Evolutionary conservation across 1,284 basidiomycete species (phyloP), one percentile per base, ranked within the genome.

Genomic region (Cutaneotrichosporon sp.): DNA sequence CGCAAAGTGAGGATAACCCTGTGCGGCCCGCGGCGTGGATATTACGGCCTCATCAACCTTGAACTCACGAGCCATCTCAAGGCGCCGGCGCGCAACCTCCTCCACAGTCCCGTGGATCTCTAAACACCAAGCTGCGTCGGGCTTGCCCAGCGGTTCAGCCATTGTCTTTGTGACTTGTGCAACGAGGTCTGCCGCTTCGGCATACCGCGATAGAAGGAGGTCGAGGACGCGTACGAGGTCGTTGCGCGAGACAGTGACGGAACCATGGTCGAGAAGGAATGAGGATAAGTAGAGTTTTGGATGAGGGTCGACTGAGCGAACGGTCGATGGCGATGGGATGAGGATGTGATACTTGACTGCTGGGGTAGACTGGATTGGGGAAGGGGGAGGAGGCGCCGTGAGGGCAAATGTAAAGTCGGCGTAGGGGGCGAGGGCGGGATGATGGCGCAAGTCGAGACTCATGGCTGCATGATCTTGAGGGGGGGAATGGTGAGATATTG

Each of bases 1-100:
- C 14, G 14, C 40, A 13, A 16, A 42, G 14, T 42, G 11, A 18
- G 40, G 14, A 13, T 36, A 4, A 2, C 18, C 42, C 4, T 18
- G 42, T 9, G 16, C 7, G 18, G 18, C 16, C 42, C 42, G 7
- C 18, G 18, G 18, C 42, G 16, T 18, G 16, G 7, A 5, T n/a
- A 42, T 18, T 5, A 13, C 34, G 34, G 11, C 11, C 34, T 6
- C 49, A 2, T 16, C 31, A 9, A 30, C 8, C 8, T 8, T 14
- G 6, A 16, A 52, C 51, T 53, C 51, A 53, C 51, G 51, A 14
- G 30, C 51, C 51, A 53, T 32, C 30, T 53, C 51, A 5, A 53
- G 30, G 2, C 51, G 14, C 3, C 51, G 14, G 11, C 30, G 30
- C 14, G 30, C 51, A 14, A 53, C 51, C 51, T 53, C 51, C 16